Percentiles rank a stretch among this genome's conserved stretches.
Evolutionary conservation across 2,329 filamentous ascomycete genomes (phyloP).

Genomic region (Chaetomiaceae sp.): DNA sequence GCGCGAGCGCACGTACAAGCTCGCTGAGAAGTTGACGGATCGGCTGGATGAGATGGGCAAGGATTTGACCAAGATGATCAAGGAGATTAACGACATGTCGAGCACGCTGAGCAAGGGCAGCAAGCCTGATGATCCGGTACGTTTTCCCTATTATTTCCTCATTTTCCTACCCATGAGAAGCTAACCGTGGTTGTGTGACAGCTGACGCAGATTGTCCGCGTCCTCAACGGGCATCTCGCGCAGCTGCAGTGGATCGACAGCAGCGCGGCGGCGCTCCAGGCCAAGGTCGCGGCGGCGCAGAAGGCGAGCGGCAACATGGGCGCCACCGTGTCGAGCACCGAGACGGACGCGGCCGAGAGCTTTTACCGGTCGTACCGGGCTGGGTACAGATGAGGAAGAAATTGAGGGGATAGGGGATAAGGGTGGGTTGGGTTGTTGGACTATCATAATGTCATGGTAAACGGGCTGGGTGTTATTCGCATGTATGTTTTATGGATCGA

Average conservation of each 20-base stretch:
- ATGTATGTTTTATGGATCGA: conserved; percentile 5
- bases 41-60: conserved; percentile 90
- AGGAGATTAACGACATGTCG: conserved; percentile 95
- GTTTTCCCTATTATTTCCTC: conserved; percentile 36
- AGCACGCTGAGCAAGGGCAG: conserved; percentile 81
- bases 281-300: conserved; percentile 77
- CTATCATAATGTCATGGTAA: conserved; percentile 9
- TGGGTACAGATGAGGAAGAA: conserved; percentile 39
- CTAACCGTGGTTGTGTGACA: conserved; percentile 35
- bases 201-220: conserved; percentile 91
- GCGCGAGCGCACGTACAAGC: conserved; percentile 91
- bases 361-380: conserved; percentile 89
- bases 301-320: conserved; percentile 65
- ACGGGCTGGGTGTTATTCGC: conserved; percentile 15
- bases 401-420: no score
- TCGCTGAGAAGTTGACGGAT: conserved; percentile 88
- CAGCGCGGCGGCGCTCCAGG: conserved; percentile 73
- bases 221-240: conserved; percentile 87
- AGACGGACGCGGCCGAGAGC: conserved; percentile 73
- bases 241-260: conserved; percentile 92
- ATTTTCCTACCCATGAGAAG: not conserved
- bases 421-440: not conserved
- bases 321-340: conserved; percentile 53
- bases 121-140: conserved; percentile 82
- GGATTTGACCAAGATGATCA: conserved; percentile 92